These are phyloP conservation scores for Thraustochytrium sp. DNA, from an alignment of 352 stramenopile species.

Conservation along the genomic window DNA sequence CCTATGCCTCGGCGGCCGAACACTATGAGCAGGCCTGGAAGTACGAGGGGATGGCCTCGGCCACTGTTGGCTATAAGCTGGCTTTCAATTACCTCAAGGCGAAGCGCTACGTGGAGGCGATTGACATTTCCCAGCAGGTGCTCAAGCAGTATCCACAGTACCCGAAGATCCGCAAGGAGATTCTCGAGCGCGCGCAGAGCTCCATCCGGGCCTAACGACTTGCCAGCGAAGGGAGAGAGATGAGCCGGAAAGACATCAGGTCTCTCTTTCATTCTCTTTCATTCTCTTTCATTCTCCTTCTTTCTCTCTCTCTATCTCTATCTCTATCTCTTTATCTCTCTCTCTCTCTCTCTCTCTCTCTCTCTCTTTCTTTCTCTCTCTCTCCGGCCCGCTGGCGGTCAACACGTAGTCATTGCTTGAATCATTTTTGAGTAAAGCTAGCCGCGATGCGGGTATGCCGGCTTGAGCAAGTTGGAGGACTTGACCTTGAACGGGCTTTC, in stretches of 20 bases:
- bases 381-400: too few species aligned
- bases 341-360: not conserved
- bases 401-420: too few species aligned
- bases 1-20: constrained; percentile 81
- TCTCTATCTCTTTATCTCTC: too few species aligned
- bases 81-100: constrained; percentile 93
- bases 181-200: constrained; percentile 80
- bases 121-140: constrained; percentile 86
- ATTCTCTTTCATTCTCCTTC: too few species aligned
- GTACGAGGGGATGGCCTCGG: constrained; percentile 65
- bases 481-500: not conserved
- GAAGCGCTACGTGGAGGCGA: constrained; percentile 75
- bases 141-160: constrained; percentile 86
- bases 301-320: too few species aligned
- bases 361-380: too few species aligned
- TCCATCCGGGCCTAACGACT: constrained; percentile 71
- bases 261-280: not conserved
- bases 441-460: constrained; percentile 23
- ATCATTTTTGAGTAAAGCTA: too few species aligned
- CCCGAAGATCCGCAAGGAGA: constrained; percentile 85
- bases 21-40: constrained; percentile 78
- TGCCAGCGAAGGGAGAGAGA: not conserved
- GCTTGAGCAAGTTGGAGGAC: not conserved
- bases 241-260: not conserved
- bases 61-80: constrained; percentile 84